A percentile compares a stretch with the other conserved stretches of the same genome.
These are phyloP conservation scores for Boletus subcaerulescens DNA, from an alignment of 768 basidiomycete genomes.

Conservation along the genomic window DNA sequence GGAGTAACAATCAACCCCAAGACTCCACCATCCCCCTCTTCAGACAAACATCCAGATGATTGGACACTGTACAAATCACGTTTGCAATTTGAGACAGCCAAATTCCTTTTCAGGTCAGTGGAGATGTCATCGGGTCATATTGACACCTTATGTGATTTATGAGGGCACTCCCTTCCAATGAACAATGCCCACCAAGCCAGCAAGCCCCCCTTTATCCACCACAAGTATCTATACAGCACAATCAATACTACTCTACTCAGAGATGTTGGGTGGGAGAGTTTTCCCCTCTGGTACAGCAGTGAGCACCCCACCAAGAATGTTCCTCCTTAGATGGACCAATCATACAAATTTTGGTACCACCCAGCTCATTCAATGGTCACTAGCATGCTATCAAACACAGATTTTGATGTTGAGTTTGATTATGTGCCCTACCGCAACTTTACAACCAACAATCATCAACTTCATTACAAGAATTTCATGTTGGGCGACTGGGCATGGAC, in stretches of 20 bases:
- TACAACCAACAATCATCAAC: no score
- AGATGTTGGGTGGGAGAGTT: constrained; percentile 36
- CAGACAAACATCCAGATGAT: neutral
- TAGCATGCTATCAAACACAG: neutral
- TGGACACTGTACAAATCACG: neutral
- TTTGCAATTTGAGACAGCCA: neutral
- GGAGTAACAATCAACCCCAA: neutral
- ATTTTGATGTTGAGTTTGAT: neutral
- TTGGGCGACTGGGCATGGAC: neutral
- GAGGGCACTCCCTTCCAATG: neutral
- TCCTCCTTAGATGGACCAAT: neutral
- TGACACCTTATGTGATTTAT: neutral
- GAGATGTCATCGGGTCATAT: neutral
- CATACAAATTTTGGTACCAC: neutral
- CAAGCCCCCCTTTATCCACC: neutral
- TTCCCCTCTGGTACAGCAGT: constrained; percentile 5
- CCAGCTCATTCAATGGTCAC: neutral
- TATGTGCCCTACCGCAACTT: neutral
- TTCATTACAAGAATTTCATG: neutral
- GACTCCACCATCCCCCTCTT: neutral
- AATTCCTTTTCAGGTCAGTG: neutral
- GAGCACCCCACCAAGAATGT: neutral
- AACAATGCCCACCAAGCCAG: no score
- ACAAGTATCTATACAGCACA: constrained; percentile 1
- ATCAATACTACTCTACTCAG: constrained; percentile 37